Base-by-base conservation (phyloP, 208 protist species). In the Acanthamoeba healyi region DNA sequence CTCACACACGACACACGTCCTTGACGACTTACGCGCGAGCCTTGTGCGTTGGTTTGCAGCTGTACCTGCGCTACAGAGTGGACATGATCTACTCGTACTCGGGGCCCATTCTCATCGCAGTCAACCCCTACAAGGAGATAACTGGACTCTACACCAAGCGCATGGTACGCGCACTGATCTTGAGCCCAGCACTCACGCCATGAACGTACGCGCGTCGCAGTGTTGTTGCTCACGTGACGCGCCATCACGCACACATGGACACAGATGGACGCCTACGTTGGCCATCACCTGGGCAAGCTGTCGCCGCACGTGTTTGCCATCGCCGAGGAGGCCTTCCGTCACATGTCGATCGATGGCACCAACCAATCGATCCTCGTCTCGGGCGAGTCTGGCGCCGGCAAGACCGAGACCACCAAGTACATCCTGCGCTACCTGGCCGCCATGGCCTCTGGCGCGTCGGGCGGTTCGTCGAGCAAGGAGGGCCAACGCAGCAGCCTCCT, bases 41-140 rank as follows among this genome's bases (percentile, higher is more conserved):
- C 40, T 3, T 36, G 19, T 84, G 4, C 22, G 14, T 14, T 42
- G 26, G 79, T n/a, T 46, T 32, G 1, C 26, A 46, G 42, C 15
- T 94, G 12, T 29, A 86, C 38, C 17, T 94, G 92, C 92, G 92
- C 51, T 94, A 89, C 34, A 14, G 79, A 38, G 4, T 94, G 54
- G 51, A 94, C 54, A 86, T 77, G 79, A 89, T 90, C 32, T 94
- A 94, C n/a, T 77, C 92, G 12, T 94, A 86, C 38, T 12, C 79
- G 12, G 92, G 92, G 5, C 72, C 92, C 40, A 86, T 94, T 9
- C 58, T 86, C 7, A 89, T 94, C 26, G 77, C 77, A 3, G 98
- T 98, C 32, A 99, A 99, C 89, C 98, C 98, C 38, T 99, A 95
- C 86, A 74, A 98, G 94, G 94, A 96, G 44, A 97, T 99, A 3